Evolutionary conservation across 2,329 filamentous ascomycete genomes (phyloP).

Genomic region (Fusarium verrucosum): DNA sequence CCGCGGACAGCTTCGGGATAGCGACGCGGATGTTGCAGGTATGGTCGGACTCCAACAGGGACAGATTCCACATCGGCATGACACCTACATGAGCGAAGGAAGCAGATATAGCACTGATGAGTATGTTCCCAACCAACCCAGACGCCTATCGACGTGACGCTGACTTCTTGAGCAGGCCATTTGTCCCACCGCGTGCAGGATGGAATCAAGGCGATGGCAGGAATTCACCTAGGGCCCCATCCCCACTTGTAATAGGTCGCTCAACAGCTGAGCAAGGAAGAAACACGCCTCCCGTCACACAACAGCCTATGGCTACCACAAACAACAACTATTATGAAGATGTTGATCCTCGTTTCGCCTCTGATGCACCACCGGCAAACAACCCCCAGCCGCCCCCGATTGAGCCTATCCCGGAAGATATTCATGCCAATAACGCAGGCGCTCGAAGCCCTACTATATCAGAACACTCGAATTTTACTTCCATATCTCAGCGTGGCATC

Average conservation of each 20-base stretch:
- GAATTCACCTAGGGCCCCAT: constrained; percentile 57
- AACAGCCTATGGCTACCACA: constrained; percentile 42
- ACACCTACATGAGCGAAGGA: constrained; percentile 68
- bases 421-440: constrained; percentile 61
- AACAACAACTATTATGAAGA: constrained; percentile 83
- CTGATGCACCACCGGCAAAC: constrained; percentile 44
- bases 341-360: constrained; percentile 85
- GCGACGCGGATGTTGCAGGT: constrained; percentile 75
- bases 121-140: constrained; percentile 57
- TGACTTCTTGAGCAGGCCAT: constrained; percentile 51
- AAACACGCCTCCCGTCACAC: constrained; percentile 47
- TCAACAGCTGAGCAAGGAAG: constrained; percentile 51
- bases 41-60: constrained; percentile 77
- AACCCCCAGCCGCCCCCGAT: constrained; percentile 45
- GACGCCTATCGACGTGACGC: not conserved
- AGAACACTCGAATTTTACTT: constrained; percentile 87
- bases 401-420: constrained; percentile 67
- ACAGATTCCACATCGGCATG: constrained; percentile 52
- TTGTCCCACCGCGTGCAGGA: constrained; percentile 63
- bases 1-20: constrained; percentile 64
- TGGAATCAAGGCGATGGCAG: constrained; percentile 62
- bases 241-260: constrained; percentile 53
- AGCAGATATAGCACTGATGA: constrained; percentile 79
- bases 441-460: constrained; percentile 78
- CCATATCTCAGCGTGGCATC: constrained; percentile 85